These are phyloP conservation scores for Chiua virens DNA, from an alignment of 768 basidiomycete genomes.

Conservation along the genomic window DNA sequence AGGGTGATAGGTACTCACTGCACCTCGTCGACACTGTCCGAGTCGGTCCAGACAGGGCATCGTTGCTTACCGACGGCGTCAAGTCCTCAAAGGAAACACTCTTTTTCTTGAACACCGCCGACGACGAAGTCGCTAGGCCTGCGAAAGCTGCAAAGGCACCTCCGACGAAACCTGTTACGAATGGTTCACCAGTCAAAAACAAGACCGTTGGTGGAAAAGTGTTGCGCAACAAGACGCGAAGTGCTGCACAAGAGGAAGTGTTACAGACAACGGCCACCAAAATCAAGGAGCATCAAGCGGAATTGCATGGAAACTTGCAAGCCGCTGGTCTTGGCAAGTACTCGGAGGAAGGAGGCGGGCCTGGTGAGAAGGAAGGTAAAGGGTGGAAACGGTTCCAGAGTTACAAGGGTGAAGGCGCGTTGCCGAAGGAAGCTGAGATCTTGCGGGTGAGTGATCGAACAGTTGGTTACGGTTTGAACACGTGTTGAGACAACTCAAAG, in stretches of 20 bases:
- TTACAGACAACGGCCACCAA: constrained; percentile 74
- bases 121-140: constrained; percentile 52
- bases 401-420: constrained; percentile 90
- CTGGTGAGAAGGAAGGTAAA: constrained; percentile 83
- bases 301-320: constrained; percentile 77
- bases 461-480: not conserved
- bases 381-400: constrained; percentile 95
- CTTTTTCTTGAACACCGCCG: constrained; percentile 74
- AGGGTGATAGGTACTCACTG: constrained; percentile 68
- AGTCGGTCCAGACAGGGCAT: constrained; percentile 62
- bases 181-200: constrained; percentile 68
- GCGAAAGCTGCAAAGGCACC: constrained; percentile 56
- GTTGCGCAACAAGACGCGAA: constrained; percentile 86
- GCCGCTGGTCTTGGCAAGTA: constrained; percentile 78
- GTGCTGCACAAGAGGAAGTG: constrained; percentile 82
- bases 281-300: constrained; percentile 84
- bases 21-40: constrained; percentile 88
- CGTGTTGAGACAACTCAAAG: constrained; percentile 40
- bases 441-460: constrained; percentile 61
- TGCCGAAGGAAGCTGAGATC: constrained; percentile 81
- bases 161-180: constrained; percentile 50
- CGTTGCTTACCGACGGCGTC: constrained; percentile 79
- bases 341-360: constrained; percentile 76
- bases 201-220: constrained; percentile 84
- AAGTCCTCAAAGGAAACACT: constrained; percentile 85